phyloP scores from a whole-genome alignment of 352 stramenopile species.

The Globisporangium alternatum region DNA sequence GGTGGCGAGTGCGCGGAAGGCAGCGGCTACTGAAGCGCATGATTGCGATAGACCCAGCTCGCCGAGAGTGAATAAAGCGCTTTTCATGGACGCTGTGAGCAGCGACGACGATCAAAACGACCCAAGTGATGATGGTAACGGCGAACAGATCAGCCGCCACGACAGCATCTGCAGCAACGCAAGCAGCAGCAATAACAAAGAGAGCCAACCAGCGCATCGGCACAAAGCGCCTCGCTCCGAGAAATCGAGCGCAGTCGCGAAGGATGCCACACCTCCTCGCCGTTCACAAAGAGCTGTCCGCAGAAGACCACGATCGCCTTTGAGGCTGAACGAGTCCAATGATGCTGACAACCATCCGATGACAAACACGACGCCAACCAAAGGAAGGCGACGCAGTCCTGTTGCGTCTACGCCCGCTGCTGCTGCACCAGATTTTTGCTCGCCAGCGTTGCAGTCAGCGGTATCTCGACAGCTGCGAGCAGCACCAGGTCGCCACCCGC shows the following conservation, averaged over 20 bases:
- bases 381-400: not conserved
- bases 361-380: not conserved
- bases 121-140: constrained; percentile 4
- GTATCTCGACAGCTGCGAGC: constrained; percentile 3
- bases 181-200: constrained; percentile 8
- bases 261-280: constrained; percentile 21
- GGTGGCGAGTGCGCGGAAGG: not conserved
- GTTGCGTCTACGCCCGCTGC: not conserved
- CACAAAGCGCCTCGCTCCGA: constrained; percentile 30
- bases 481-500: constrained; percentile 4
- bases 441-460: not conserved
- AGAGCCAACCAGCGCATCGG: constrained; percentile 18
- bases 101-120: constrained; percentile 21
- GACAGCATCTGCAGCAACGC: constrained; percentile 7
- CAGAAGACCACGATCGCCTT: constrained; percentile 1
- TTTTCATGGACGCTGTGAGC: constrained; percentile 28
- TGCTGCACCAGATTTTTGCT: not conserved
- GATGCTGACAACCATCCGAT: not conserved
- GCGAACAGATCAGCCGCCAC: not conserved
- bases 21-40: not conserved
- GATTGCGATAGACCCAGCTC: constrained; percentile 3
- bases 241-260: constrained; percentile 21
- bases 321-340: not conserved
- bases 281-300: not conserved
- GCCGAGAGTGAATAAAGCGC: constrained; percentile 30